A percentile compares a stretch with the other conserved stretches of the same genome.
These are phyloP conservation scores for Aegilops sharonensis DNA, from an alignment of 176 grass and related monocot genomes.

Conservation along the genomic window DNA sequence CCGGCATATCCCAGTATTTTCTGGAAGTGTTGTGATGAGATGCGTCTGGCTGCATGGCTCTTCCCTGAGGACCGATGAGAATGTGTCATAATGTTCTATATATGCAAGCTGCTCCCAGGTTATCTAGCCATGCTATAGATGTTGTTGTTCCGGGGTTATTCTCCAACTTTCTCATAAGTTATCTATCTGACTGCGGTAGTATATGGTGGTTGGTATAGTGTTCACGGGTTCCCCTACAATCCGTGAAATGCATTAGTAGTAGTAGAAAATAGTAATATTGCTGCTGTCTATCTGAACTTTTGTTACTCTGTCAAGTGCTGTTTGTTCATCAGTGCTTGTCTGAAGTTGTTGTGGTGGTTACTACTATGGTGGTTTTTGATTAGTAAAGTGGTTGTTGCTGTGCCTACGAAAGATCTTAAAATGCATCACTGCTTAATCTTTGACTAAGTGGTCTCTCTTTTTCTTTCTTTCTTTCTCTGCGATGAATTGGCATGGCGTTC, in stretches of 20 bases:
- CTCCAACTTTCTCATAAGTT: neutral
- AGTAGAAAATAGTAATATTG: no score
- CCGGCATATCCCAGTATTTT: neutral
- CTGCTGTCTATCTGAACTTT: neutral
- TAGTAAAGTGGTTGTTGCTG: neutral
- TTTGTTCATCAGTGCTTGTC: neutral
- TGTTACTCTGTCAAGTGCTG: neutral
- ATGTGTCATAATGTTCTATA: neutral
- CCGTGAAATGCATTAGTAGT: no score
- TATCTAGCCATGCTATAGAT: neutral
- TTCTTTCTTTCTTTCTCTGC: neutral
- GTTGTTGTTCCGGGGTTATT: neutral
- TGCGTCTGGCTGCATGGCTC: neutral
- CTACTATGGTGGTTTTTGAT: neutral
- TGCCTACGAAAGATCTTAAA: neutral
- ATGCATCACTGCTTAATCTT: neutral
- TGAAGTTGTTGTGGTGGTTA: neutral
- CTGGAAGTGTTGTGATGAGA: neutral
- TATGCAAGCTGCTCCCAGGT: neutral
- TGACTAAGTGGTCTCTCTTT: neutral
- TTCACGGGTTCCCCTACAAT: no score
- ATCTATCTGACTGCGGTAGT: neutral
- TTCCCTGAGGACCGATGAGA: neutral
- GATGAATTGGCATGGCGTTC: neutral
- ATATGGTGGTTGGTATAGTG: no score